phyloP scores from a whole-genome alignment of 495 filamentous ascomycete genomes.

The Trichoderma virens region DNA sequence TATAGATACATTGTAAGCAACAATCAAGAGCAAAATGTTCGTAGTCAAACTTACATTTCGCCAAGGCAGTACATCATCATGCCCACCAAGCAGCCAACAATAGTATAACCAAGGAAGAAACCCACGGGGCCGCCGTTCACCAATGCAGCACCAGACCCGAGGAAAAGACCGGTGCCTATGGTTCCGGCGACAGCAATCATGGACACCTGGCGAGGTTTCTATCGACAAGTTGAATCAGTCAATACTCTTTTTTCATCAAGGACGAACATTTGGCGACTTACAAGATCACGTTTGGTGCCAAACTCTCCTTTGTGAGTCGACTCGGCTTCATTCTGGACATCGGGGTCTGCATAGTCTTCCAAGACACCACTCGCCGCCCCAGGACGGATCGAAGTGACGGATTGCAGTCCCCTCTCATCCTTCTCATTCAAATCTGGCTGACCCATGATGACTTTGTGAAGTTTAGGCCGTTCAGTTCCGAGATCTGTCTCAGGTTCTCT shows the following conservation, averaged over 20 bases:
- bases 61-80: constrained; percentile 3
- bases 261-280: not conserved
- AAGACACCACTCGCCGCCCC: not conserved
- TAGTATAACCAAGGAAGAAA: not conserved
- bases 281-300: not conserved
- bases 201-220: constrained; percentile 5
- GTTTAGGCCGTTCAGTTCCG: not conserved
- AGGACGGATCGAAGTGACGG: not conserved
- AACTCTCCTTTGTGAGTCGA: constrained; percentile 1
- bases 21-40: not conserved
- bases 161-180: not conserved
- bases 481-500: not conserved
- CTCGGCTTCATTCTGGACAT: constrained; percentile 2
- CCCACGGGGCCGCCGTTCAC: not conserved
- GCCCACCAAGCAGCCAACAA: not conserved
- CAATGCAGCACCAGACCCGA: not conserved
- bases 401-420: not conserved
- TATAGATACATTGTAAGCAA: not conserved
- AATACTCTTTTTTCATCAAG: not conserved
- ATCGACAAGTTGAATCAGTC: not conserved
- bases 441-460: not conserved
- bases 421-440: not conserved
- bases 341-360: not conserved
- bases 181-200: constrained; percentile 2
- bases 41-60: not conserved